Conservation (phyloP, 257 asterid species). For the Nicotiana noctiflora region DNA sequence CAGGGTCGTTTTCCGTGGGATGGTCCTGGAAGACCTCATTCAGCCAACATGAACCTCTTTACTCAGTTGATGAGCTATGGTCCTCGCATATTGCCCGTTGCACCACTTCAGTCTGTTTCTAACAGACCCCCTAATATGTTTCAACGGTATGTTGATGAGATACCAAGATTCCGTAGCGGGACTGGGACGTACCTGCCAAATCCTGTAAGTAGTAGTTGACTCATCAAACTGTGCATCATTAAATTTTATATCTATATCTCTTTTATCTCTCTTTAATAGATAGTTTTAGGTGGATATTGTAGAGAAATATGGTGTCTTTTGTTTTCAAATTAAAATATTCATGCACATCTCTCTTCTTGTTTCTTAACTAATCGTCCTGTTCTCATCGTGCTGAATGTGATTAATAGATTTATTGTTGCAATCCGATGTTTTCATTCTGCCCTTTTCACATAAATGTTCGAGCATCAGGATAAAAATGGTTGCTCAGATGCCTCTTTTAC, state of each 20-base stretch:
- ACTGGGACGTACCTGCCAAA: slow-evolving; percentile 97
- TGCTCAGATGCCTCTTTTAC: not conserved
- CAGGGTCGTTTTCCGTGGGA: slow-evolving; percentile 79
- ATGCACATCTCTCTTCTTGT: not conserved
- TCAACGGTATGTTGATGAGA: slow-evolving; percentile 60
- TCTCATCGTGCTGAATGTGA: not conserved
- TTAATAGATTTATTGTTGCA: not conserved
- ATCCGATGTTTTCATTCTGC: not conserved
- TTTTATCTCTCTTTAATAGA: not conserved
- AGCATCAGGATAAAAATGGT: not conserved
- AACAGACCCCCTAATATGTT: slow-evolving; percentile 56
- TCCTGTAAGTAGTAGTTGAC: slow-evolving; percentile 57
- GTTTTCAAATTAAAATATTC: not conserved
- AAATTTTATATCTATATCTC: not conserved
- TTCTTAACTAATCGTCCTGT: not conserved
- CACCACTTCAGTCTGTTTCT: slow-evolving; percentile 65
- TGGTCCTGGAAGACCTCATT: slow-evolving; percentile 66
- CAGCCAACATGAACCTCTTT: slow-evolving; percentile 51
- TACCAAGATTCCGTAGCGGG: slow-evolving; percentile 87
- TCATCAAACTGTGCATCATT: not conserved
- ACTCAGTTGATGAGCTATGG: slow-evolving; percentile 71
- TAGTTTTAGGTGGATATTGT: not conserved
- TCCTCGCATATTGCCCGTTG: slow-evolving; percentile 55
- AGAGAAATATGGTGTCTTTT: not conserved
- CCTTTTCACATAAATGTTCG: not conserved